Conservation (phyloP, 768 basidiomycete genomes). For the Serendipita vermifera region DNA sequence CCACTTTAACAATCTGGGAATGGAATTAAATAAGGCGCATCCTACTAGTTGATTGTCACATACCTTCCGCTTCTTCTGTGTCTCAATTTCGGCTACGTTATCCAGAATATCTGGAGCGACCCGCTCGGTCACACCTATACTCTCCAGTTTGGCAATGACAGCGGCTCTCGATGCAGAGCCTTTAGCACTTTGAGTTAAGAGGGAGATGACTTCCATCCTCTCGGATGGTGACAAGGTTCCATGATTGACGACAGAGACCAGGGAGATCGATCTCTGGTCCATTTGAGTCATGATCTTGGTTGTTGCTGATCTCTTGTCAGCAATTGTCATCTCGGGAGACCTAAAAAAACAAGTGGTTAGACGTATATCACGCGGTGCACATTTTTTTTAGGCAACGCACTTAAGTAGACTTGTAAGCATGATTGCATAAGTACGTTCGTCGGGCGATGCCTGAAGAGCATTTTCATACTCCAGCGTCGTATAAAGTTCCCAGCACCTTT, state of each 20-base stretch:
- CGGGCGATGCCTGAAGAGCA: constrained; percentile 40
- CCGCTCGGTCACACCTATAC: constrained; percentile 26
- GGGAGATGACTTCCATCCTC: constrained; percentile 31
- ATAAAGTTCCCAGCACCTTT: constrained; percentile 50
- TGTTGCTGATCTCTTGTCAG: not conserved
- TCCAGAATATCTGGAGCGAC: constrained; percentile 31
- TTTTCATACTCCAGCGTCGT: constrained; percentile 37
- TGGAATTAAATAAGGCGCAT: not conserved
- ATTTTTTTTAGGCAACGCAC: constrained; percentile 33
- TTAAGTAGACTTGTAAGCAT: constrained; percentile 50
- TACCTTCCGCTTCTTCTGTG: constrained; percentile 41
- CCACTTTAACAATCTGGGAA: constrained; percentile 10
- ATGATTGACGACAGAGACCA: constrained; percentile 43
- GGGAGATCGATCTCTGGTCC: constrained; percentile 24
- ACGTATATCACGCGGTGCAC: constrained; percentile 17
- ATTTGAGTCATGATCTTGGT: not conserved
- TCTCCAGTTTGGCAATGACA: constrained; percentile 44
- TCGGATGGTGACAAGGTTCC: constrained; percentile 42
- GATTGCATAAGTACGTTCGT: constrained; percentile 48
- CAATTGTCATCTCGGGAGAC: constrained; percentile 28
- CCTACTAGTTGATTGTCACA: constrained; percentile 14
- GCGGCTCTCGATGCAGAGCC: constrained; percentile 30
- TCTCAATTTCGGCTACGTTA: constrained; percentile 46
- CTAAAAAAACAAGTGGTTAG: constrained; percentile 33
- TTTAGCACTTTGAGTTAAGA: not conserved